phyloP scores from a whole-genome alignment of 2,329 filamentous ascomycete species.

The Colletotrichum costaricense region DNA sequence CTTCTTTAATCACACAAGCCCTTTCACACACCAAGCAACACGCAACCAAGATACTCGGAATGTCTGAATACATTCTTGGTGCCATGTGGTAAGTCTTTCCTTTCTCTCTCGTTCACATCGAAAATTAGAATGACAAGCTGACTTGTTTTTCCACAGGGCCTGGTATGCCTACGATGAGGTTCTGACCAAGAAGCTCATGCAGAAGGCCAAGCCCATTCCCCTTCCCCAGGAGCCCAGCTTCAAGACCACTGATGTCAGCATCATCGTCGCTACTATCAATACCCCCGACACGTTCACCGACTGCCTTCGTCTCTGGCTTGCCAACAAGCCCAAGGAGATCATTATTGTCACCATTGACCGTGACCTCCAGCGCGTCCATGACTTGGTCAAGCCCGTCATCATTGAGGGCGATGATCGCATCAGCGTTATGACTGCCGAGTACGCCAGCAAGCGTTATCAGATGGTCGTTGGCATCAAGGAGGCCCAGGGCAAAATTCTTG shows the following conservation, averaged over 20 bases:
- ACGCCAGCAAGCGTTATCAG: conserved; percentile 43
- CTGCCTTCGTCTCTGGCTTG: conserved; percentile 40
- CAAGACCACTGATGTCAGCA: conserved; percentile 38
- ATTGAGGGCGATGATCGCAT: conserved; percentile 25
- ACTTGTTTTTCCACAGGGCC: neutral
- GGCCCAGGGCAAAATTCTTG: conserved; percentile 39
- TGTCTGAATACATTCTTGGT: neutral
- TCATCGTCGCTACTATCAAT: conserved; percentile 42
- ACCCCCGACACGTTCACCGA: conserved; percentile 37
- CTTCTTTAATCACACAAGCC: neutral
- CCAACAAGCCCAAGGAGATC: conserved; percentile 39
- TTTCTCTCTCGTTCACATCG: neutral
- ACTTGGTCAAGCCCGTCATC: conserved; percentile 4
- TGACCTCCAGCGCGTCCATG: conserved; percentile 23
- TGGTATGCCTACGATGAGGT: conserved; percentile 23
- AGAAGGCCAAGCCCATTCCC: conserved; percentile 2
- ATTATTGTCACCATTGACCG: conserved; percentile 42
- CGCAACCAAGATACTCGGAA: neutral
- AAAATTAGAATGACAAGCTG: neutral
- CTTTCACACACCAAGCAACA: neutral
- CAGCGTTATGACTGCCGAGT: conserved; percentile 30
- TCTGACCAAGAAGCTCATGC: neutral
- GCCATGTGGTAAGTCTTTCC: conserved; percentile 14
- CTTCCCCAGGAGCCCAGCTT: conserved; percentile 17
- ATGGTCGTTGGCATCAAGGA: conserved; percentile 39